Conservation (phyloP, 148 eudicot genomes). For the Nepenthes gracilis region DNA sequence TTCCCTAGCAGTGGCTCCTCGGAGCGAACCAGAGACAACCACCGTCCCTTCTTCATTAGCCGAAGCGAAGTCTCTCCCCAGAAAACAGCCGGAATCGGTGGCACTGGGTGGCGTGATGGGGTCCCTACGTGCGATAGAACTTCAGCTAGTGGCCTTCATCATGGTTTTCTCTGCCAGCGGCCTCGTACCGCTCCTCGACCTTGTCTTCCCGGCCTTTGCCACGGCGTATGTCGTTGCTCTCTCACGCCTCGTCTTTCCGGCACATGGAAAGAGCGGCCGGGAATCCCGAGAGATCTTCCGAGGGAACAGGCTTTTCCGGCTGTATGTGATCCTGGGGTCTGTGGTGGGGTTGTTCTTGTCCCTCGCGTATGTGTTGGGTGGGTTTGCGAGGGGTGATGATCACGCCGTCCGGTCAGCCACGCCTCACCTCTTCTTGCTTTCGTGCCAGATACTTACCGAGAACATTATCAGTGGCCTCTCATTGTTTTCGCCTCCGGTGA, state of each 20-base stretch:
- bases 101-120: conserved; percentile 46
- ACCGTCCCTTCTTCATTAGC: conserved; percentile 3
- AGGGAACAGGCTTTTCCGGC: conserved; percentile 34
- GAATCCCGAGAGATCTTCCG: conserved; percentile 30
- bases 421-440: conserved; percentile 77
- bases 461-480: conserved; percentile 61
- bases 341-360: conserved; percentile 72
- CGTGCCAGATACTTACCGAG: conserved; percentile 83
- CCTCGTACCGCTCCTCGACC: conserved; percentile 73
- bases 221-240: conserved; percentile 50
- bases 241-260: conserved; percentile 65
- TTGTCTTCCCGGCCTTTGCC: conserved; percentile 56
- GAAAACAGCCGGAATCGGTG: conserved; percentile 7
- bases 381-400: conserved; percentile 85
- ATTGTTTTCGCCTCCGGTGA: conserved; percentile 86
- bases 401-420: conserved; percentile 77
- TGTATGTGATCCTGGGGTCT: conserved; percentile 54
- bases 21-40: conserved; percentile 17
- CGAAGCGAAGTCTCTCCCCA: not conserved
- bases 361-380: conserved; percentile 81
- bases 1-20: conserved; percentile 50
- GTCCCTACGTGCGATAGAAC: conserved; percentile 70
- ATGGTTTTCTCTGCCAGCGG: conserved; percentile 93
- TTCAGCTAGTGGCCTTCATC: conserved; percentile 86
- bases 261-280: not conserved